These are phyloP conservation scores for Coemansia biformis DNA, from an alignment of 192 early-diverging fungal species.

Conservation along the genomic window DNA sequence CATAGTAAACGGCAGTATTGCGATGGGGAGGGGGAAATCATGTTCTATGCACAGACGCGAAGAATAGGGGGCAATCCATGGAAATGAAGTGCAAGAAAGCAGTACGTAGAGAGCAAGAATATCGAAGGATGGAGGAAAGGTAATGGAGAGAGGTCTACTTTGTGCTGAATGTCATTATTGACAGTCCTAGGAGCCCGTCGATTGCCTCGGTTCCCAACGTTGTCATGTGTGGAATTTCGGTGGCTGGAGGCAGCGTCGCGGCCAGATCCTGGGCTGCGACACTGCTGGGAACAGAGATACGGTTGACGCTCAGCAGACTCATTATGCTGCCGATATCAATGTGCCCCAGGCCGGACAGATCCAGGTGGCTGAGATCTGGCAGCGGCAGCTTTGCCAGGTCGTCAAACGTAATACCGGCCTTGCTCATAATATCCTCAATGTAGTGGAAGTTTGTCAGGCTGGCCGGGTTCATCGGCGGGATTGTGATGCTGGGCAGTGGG, in stretches of 20 bases:
- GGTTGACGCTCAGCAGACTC: slow-evolving; percentile 29
- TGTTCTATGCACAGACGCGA: too few relatives aligned
- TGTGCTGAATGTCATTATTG: slow-evolving; percentile 23
- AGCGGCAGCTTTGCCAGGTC: slow-evolving; percentile 40
- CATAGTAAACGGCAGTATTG: too few relatives aligned
- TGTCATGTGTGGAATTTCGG: slow-evolving; percentile 21
- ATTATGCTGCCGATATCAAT: slow-evolving; percentile 16
- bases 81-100: not conserved
- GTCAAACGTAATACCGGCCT: slow-evolving; percentile 34
- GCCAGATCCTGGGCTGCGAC: slow-evolving; percentile 11
- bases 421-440: slow-evolving; percentile 35
- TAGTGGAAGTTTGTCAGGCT: slow-evolving; percentile 40
- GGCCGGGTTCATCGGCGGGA: slow-evolving; percentile 41
- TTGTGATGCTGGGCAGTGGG: slow-evolving; percentile 26
- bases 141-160: slow-evolving; percentile 1
- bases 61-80: too few relatives aligned
- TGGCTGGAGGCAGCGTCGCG: slow-evolving; percentile 5
- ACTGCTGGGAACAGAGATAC: slow-evolving; percentile 10
- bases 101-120: not conserved
- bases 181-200: slow-evolving; percentile 29
- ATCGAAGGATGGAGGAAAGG: not conserved
- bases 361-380: slow-evolving; percentile 31
- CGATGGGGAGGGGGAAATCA: too few relatives aligned
- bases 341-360: slow-evolving; percentile 14
- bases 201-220: slow-evolving; percentile 37